Conservation (phyloP, 352 stramenopile genomes). For the Phytopythium litorale region DNA sequence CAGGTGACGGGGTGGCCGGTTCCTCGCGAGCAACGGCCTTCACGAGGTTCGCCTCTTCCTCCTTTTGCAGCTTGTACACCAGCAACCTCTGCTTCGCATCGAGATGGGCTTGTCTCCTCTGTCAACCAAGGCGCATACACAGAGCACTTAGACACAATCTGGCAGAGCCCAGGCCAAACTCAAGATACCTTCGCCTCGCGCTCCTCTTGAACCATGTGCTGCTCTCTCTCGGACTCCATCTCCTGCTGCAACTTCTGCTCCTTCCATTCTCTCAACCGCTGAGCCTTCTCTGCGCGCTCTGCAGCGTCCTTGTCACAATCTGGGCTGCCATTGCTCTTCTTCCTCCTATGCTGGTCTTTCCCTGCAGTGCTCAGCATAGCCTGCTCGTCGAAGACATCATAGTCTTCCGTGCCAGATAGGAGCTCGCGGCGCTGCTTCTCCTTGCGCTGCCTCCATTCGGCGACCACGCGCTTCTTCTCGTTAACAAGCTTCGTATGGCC, state of each 20-base stretch:
- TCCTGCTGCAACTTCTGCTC: slow-evolving; percentile 38
- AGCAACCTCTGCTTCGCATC: slow-evolving; percentile 77
- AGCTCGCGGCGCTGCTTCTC: slow-evolving; percentile 33
- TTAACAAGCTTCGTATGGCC: slow-evolving; percentile 42
- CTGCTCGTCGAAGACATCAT: slow-evolving; percentile 5
- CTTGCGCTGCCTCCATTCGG: slow-evolving; percentile 53
- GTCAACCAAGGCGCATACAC: slow-evolving; percentile 5
- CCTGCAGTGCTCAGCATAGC: not conserved
- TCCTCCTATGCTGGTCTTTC: not conserved
- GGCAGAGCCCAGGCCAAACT: not conserved
- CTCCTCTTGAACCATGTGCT: slow-evolving; percentile 46
- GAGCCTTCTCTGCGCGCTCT: slow-evolving; percentile 20
- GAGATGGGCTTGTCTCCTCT: slow-evolving; percentile 53
- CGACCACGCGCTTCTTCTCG: slow-evolving; percentile 58
- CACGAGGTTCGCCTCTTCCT: slow-evolving; percentile 46
- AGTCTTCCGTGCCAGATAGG: slow-evolving; percentile 1
- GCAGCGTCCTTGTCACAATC: slow-evolving; percentile 3
- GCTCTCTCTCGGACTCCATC: slow-evolving; percentile 24
- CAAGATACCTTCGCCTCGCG: slow-evolving; percentile 12
- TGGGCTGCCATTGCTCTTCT: not conserved
- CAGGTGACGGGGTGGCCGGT: slow-evolving; percentile 20
- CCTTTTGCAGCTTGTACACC: slow-evolving; percentile 73
- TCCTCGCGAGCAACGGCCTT: slow-evolving; percentile 9
- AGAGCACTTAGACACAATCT: not conserved
- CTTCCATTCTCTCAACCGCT: slow-evolving; percentile 36